Evolutionary conservation across 176 grass and related monocot genomes (phyloP), one percentile per base, ranked within the genome.

Genomic region (Pontederia crassipes): DNA sequence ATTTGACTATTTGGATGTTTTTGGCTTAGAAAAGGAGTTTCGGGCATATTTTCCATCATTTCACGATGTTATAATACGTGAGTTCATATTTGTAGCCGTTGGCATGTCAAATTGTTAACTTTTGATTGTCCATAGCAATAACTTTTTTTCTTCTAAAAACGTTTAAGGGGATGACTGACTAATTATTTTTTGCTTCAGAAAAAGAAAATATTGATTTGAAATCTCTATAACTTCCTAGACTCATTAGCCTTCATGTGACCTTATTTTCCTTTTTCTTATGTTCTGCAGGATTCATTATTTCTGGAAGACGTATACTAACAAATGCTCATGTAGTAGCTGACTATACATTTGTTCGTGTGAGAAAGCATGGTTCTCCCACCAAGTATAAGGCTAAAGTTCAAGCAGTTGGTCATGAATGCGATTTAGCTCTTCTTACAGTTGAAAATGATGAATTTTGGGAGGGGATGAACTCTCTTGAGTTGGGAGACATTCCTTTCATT

Each of bases 271-370:
- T 66, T 74, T 72, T 72, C 49, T 45, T 11, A 50, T 50, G 27
- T 56, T 65, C 67, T 91, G 40, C 67, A 97, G 92, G 92, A 46
- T 97, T 97, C 74, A 84, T 91, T 67, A 82, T 97, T 68, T 77
- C 81, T 67, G 86, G 81, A 46, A 72, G 49, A 55, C 75, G 81
- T 59, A 91, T 97, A 6, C 9, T 97, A 46, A 97, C 92, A 3
- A 97, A 97, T 80, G 92, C 92, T 1, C 92, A 97, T 74, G 92
- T 97, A 59, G 74, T 97, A 46, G 87, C 92, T 62, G 92, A 97
- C 80, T 84, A 88, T 55, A 97, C 92, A 16, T 97, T 91, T 84
- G 92, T 91, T 80, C 81, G 90, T 45, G 92, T 97, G 69, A 87
- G 92, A 70, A 97, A 97, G 64, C 92, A 97, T 74, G 92, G 92